phyloP scores from a whole-genome alignment of 345 rosid genomes.

The Aquilaria sinensis region DNA sequence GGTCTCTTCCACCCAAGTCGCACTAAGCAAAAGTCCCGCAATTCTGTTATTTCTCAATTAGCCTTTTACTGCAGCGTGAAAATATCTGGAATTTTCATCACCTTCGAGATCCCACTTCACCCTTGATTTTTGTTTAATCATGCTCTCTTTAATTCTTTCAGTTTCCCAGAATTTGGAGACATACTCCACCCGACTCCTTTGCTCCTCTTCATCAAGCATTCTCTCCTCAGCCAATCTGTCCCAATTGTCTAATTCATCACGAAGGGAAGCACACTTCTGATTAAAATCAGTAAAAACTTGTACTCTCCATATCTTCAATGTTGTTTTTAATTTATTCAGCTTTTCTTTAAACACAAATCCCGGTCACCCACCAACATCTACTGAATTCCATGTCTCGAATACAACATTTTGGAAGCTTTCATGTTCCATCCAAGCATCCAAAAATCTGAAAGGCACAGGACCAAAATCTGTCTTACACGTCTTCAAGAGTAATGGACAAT shows the following conservation, averaged over 20 bases:
- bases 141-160: neutral
- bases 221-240: neutral
- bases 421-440: neutral
- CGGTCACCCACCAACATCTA: neutral
- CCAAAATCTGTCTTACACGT: neutral
- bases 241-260: neutral
- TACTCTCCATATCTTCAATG: neutral
- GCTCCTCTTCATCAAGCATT: neutral
- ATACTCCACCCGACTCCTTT: neutral
- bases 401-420: neutral
- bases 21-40: neutral
- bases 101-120: neutral
- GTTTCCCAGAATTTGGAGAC: neutral
- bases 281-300: too few relatives aligned
- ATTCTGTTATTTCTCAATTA: too few relatives aligned
- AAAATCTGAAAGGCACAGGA: neutral
- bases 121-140: neutral
- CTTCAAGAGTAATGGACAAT: neutral
- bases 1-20: neutral
- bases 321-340: neutral
- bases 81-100: neutral
- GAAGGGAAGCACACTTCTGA: neutral
- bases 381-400: neutral
- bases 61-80: neutral
- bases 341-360: neutral